Percentiles rank a stretch among this genome's conserved stretches.
Conservation (phyloP, 2,329 filamentous ascomycete species). For the Orbilia quercus region DNA sequence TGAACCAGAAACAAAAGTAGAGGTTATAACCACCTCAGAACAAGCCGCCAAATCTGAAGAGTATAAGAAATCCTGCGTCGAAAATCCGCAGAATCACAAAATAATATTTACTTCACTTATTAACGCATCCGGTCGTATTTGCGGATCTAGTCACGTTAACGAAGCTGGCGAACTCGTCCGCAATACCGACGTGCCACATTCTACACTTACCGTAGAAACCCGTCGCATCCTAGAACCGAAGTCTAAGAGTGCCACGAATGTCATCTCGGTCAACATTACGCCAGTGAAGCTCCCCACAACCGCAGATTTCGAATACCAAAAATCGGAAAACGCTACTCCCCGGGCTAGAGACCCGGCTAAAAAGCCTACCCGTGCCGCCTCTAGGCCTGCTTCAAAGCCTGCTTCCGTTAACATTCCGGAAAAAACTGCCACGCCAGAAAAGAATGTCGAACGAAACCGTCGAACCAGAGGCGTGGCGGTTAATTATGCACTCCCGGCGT, state of each 20-base stretch:
- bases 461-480: constrained; percentile 74
- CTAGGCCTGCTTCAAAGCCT: constrained; percentile 45
- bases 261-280: constrained; percentile 36
- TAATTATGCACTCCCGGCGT: constrained; percentile 84
- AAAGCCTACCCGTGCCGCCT: constrained; percentile 47
- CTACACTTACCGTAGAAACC: constrained; percentile 65
- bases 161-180: constrained; percentile 21
- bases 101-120: too few species aligned
- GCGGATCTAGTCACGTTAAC: too few species aligned
- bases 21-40: constrained; percentile 15
- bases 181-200: background rate
- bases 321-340: constrained; percentile 55
- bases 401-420: constrained; percentile 43
- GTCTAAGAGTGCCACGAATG: constrained; percentile 42
- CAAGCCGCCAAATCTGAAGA: constrained; percentile 17
- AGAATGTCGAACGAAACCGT: constrained; percentile 69
- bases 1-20: constrained; percentile 55
- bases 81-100: constrained; percentile 39
- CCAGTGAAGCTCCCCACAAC: constrained; percentile 44
- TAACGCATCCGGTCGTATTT: too few species aligned
- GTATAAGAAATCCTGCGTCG: constrained; percentile 24
- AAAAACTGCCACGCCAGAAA: constrained; percentile 66
- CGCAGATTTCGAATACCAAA: constrained; percentile 56
- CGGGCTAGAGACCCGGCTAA: constrained; percentile 51
- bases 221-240: constrained; percentile 62